Conservation (phyloP, 805 yeast species). For the Cyberlindnera samutprakarnensis region DNA sequence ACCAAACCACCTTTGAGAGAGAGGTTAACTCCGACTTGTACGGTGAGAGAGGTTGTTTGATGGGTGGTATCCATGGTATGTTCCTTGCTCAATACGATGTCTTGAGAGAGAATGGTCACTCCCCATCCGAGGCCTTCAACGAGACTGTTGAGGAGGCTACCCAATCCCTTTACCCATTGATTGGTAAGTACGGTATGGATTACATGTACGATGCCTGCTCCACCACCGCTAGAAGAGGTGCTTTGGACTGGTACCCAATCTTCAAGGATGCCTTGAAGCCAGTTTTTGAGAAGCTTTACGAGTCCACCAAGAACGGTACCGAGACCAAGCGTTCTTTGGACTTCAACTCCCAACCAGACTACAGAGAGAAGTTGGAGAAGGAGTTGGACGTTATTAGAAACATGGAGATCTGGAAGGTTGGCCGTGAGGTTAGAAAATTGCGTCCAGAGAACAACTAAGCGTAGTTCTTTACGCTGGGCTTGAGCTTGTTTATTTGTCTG, state of each 20-base stretch:
- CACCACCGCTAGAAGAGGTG: conserved; percentile 99
- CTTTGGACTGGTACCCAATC: conserved; percentile 99
- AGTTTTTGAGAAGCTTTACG: conserved; percentile 93
- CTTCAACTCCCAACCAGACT: conserved; percentile 97
- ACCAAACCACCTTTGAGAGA: conserved; percentile 98
- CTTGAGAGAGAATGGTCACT: conserved; percentile 98
- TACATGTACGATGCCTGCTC: conserved; percentile 99
- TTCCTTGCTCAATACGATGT: conserved; percentile 99
- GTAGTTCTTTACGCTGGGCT: no score
- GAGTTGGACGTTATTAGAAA: conserved; percentile 91
- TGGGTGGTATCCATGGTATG: conserved; percentile 99
- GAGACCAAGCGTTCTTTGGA: conserved; percentile 98
- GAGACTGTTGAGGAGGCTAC: conserved; percentile 99
- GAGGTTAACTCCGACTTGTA: conserved; percentile 98
- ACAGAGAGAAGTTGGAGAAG: conserved; percentile 91
- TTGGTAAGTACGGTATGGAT: conserved; percentile 99
- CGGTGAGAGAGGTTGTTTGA: conserved; percentile 99
- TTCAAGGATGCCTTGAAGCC: conserved; percentile 99
- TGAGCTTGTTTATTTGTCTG: no score
- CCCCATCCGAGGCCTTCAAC: conserved; percentile 99
- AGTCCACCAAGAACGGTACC: conserved; percentile 88
- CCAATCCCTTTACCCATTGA: conserved; percentile 97
- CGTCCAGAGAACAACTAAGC: conserved; percentile 96
- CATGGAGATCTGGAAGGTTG: conserved; percentile 99
- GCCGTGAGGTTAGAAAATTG: conserved; percentile 99